A percentile compares a stretch with the other conserved stretches of the same genome.
These are phyloP conservation scores for Auriculariales sp. DNA, from an alignment of 768 basidiomycete genomes.

Conservation along the genomic window DNA sequence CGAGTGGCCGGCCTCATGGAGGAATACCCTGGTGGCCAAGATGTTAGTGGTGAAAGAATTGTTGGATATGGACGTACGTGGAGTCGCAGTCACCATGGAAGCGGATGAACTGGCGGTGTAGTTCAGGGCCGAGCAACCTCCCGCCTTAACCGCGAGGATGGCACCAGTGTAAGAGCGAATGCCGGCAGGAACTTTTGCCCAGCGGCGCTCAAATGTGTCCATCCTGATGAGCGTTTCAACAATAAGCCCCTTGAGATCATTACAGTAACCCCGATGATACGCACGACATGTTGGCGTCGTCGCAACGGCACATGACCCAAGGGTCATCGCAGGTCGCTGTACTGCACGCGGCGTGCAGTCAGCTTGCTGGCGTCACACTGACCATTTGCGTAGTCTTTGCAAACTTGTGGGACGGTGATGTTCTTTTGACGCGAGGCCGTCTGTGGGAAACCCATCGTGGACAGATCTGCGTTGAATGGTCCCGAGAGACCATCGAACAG, in stretches of 20 bases:
- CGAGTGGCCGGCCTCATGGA: neutral
- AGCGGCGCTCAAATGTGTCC: neutral
- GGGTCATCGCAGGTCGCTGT: neutral
- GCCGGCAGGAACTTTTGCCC: neutral
- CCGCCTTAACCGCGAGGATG: neutral
- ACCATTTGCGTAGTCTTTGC: neutral
- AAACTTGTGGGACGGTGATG: neutral
- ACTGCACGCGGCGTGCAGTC: neutral
- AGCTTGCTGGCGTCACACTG: neutral
- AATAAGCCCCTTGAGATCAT: neutral
- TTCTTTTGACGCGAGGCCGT: neutral
- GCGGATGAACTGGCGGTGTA: neutral
- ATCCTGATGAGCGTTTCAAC: neutral
- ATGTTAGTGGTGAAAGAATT: neutral
- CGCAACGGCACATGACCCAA: neutral
- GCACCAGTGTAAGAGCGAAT: neutral
- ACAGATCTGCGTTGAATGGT: no score
- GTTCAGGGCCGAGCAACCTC: neutral
- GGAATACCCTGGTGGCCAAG: neutral
- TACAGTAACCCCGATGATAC: neutral
- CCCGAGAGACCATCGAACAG: no score
- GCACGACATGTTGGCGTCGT: neutral
- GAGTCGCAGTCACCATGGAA: neutral
- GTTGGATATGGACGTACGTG: neutral
- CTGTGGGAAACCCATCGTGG: no score